phyloP scores from a whole-genome alignment of 2,329 filamentous ascomycete genomes.

The Botrytis pseudocinerea region DNA sequence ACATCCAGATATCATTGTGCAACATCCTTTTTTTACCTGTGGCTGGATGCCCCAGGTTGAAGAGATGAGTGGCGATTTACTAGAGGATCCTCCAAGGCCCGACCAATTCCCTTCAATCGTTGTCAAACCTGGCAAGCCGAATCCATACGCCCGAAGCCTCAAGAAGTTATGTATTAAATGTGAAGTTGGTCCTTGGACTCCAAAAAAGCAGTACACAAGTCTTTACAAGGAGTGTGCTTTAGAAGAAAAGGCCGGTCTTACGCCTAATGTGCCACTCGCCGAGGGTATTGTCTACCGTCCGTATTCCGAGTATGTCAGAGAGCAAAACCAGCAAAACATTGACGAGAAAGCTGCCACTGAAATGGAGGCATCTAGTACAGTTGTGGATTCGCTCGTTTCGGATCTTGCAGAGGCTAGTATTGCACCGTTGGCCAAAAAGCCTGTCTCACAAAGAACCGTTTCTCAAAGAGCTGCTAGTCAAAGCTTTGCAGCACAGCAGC shows the following conservation, averaged over 20 bases:
- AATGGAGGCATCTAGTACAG: slow-evolving; percentile 23
- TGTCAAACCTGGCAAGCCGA: slow-evolving; percentile 47
- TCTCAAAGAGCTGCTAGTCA: slow-evolving; percentile 51
- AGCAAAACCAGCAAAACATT: slow-evolving; percentile 44
- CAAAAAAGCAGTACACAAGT: slow-evolving; percentile 50
- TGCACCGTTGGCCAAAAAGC: slow-evolving; percentile 9
- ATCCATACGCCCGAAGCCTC: slow-evolving; percentile 49
- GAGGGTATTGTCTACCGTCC: slow-evolving; percentile 64
- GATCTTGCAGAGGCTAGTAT: background rate
- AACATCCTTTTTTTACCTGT: slow-evolving; percentile 76
- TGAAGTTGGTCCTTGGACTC: slow-evolving; percentile 57
- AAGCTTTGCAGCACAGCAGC: slow-evolving; percentile 66
- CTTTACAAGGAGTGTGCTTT: slow-evolving; percentile 65
- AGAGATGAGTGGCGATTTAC: slow-evolving; percentile 59
- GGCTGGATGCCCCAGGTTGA: slow-evolving; percentile 67
- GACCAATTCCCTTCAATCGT: slow-evolving; percentile 55
- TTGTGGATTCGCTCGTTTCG: slow-evolving; percentile 22
- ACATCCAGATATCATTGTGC: slow-evolving; percentile 74
- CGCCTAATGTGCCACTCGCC: slow-evolving; percentile 61
- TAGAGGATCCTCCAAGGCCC: slow-evolving; percentile 57
- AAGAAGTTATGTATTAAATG: slow-evolving; percentile 59
- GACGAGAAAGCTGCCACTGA: slow-evolving; percentile 26
- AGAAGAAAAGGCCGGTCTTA: slow-evolving; percentile 67
- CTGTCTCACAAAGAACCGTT: slow-evolving; percentile 11
- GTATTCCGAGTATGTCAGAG: slow-evolving; percentile 60